phyloP scores from a whole-genome alignment of 2,329 filamentous ascomycete species.

The Epichloe amarillans region DNA sequence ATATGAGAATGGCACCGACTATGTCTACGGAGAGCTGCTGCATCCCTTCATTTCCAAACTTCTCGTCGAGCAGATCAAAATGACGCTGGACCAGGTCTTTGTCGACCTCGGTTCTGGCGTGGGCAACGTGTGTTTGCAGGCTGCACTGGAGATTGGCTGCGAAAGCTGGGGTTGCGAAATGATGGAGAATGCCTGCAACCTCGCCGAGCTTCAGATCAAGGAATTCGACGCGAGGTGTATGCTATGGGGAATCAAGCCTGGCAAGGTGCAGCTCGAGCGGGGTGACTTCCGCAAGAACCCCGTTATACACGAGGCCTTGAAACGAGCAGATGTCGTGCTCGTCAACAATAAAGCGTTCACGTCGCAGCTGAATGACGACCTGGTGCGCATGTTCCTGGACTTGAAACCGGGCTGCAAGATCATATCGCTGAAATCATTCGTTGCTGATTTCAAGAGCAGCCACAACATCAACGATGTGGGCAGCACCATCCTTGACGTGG shows the following conservation, averaged over 20 bases:
- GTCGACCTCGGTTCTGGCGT: conserved; percentile 93
- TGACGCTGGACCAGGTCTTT: conserved; percentile 77
- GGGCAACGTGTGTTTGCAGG: conserved; percentile 89
- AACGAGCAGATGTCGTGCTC: conserved; percentile 83
- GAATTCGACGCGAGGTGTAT: conserved; percentile 79
- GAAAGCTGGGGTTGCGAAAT: conserved; percentile 95
- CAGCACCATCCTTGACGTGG: conserved; percentile 66
- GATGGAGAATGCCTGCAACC: conserved; percentile 78
- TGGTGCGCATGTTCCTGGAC: conserved; percentile 85
- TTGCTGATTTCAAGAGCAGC: conserved; percentile 63
- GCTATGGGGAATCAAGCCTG: conserved; percentile 77
- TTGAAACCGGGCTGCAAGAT: conserved; percentile 83
- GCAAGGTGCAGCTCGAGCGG: conserved; percentile 63
- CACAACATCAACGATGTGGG: conserved; percentile 69
- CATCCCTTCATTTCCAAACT: conserved; percentile 75
- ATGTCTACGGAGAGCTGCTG: conserved; percentile 87
- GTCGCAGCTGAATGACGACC: conserved; percentile 67
- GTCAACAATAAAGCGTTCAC: conserved; percentile 98
- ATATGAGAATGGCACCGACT: conserved; percentile 83
- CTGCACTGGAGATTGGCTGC: conserved; percentile 83
- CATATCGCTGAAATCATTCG: conserved; percentile 85
- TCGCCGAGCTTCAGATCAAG: conserved; percentile 65
- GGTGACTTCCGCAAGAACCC: conserved; percentile 73
- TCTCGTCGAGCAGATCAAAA: conserved; percentile 58
- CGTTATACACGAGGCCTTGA: conserved; percentile 58